Conservation (phyloP, 129 eudicot genomes). For the Saposhnikovia divaricata region DNA sequence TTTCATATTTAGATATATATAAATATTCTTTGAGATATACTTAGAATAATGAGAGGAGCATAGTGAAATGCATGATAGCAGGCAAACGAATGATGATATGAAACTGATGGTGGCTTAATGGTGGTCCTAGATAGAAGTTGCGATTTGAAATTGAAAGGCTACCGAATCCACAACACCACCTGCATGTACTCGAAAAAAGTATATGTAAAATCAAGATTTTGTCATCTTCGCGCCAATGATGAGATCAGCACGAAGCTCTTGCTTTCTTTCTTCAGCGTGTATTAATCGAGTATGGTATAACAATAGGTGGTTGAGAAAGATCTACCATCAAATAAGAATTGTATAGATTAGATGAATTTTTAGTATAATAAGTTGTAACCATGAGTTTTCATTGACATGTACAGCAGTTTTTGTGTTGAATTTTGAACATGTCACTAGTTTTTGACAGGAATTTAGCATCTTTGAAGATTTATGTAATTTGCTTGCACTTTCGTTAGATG, state of each 20-base stretch:
- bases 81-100: background rate
- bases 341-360: background rate
- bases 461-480: background rate
- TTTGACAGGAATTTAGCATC: background rate
- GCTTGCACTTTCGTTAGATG: background rate
- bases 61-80: constrained; percentile 3
- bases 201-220: background rate
- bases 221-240: background rate
- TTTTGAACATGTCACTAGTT: background rate
- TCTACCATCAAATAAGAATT: background rate
- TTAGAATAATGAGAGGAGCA: constrained; percentile 1
- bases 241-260: background rate
- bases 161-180: background rate
- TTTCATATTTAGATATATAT: background rate
- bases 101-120: background rate
- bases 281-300: background rate
- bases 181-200: background rate
- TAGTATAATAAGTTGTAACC: background rate
- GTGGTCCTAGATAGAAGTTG: background rate
- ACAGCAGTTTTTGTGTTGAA: constrained; percentile 2
- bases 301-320: background rate
- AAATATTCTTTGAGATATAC: background rate
- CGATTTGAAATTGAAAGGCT: background rate
- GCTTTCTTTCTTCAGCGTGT: background rate
- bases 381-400: background rate